A percentile compares a stretch with the other conserved stretches of the same genome.
Conservation (phyloP, 768 basidiomycete genomes). For the Dioszegia hungarica region DNA sequence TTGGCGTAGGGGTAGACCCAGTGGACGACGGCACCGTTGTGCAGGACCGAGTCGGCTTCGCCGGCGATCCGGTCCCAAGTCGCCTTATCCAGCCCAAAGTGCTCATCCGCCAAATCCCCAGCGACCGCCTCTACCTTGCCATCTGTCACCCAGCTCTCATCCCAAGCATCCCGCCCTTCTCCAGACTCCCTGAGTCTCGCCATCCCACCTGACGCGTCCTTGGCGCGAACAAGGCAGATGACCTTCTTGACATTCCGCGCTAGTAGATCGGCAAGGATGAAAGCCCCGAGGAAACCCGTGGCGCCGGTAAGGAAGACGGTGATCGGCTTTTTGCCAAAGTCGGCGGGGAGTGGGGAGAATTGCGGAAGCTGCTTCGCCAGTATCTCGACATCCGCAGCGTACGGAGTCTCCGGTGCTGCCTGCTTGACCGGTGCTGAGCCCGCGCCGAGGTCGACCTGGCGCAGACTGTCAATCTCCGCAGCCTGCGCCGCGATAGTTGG, state of each 20-base stretch:
- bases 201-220: slow-evolving; percentile 60
- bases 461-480: slow-evolving; percentile 65
- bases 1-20: slow-evolving; percentile 99
- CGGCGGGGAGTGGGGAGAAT: slow-evolving; percentile 62
- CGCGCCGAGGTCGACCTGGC: slow-evolving; percentile 68
- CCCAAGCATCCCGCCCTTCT: slow-evolving; percentile 79
- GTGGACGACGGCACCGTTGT: slow-evolving; percentile 98
- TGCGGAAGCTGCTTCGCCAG: slow-evolving; percentile 61
- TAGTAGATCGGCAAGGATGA: slow-evolving; percentile 77
- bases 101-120: slow-evolving; percentile 69
- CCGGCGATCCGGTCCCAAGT: slow-evolving; percentile 64
- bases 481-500: slow-evolving; percentile 80
- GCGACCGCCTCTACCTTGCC: slow-evolving; percentile 70
- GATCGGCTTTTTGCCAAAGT: slow-evolving; percentile 57
- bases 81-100: slow-evolving; percentile 65
- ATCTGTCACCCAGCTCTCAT: slow-evolving; percentile 68
- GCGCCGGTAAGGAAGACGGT: slow-evolving; percentile 94
- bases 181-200: slow-evolving; percentile 67
- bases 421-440: slow-evolving; percentile 21
- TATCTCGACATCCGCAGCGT: slow-evolving; percentile 69
- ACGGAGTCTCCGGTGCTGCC: slow-evolving; percentile 54
- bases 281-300: slow-evolving; percentile 94
- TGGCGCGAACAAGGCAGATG: slow-evolving; percentile 81
- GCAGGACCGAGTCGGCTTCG: slow-evolving; percentile 77
- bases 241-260: slow-evolving; percentile 70